Evolutionary conservation across 1,284 basidiomycete species (phyloP).

Genomic region (Microstroma glucosiphilum): DNA sequence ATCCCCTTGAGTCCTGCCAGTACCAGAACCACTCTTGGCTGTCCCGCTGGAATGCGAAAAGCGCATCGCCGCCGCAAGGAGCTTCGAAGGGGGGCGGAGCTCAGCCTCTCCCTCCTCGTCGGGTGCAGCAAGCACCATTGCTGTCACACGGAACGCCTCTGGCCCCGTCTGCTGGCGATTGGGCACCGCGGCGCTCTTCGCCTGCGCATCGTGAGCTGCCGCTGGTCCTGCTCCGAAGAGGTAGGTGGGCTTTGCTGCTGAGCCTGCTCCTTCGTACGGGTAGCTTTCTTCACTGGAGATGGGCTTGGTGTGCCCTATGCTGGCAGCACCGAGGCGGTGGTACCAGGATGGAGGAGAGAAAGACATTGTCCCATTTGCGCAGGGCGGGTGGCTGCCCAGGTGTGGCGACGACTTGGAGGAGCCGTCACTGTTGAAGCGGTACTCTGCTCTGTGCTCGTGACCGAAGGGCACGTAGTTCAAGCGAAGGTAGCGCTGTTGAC

Average conservation of each 20-base stretch:
- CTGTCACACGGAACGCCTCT: conserved; percentile 20
- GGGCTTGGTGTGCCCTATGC: not conserved
- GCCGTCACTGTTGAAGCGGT: not conserved
- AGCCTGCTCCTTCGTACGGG: conserved; percentile 1
- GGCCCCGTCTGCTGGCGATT: conserved; percentile 1
- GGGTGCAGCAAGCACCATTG: conserved; percentile 12
- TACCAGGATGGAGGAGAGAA: not conserved
- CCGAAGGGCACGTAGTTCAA: conserved; percentile 10
- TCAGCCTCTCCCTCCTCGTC: not conserved
- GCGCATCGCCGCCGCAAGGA: not conserved
- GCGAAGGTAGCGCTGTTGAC: conserved; percentile 8
- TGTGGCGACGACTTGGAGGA: not conserved
- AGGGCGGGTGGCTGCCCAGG: not conserved
- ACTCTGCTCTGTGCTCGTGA: not conserved
- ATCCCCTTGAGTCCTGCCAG: not conserved
- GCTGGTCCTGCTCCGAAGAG: not conserved
- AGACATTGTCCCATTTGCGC: not conserved
- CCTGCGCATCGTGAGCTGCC: too few species aligned
- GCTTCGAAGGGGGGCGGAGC: not conserved
- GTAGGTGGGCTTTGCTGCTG: not conserved
- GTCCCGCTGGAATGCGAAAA: too few species aligned
- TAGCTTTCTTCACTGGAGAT: conserved; percentile 3
- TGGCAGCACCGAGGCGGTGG: not conserved
- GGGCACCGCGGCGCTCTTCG: not conserved
- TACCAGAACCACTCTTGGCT: too few species aligned